Conservation (phyloP, 176 grass and related monocot genomes). For the Metroxylon sagu region DNA sequence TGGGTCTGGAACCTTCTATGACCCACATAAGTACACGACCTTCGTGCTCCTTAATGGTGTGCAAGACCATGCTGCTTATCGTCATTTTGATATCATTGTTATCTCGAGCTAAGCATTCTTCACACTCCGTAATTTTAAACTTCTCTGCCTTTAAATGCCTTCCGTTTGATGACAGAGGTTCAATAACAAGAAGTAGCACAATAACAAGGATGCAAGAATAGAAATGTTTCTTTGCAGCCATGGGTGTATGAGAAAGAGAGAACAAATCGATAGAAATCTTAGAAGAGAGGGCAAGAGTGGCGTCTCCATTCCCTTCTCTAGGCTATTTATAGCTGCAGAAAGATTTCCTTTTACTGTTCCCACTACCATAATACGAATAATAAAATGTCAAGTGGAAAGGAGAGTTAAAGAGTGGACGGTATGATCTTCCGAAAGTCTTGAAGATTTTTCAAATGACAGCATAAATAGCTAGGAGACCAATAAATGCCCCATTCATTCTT, state of each 20-base stretch:
- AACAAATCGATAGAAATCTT: neutral
- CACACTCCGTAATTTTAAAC: neutral
- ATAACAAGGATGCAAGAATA: constrained; percentile 13
- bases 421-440: too few species aligned
- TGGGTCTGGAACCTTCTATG: constrained; percentile 34
- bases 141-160: constrained; percentile 14
- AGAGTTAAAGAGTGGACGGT: too few species aligned
- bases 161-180: constrained; percentile 8
- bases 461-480: too few species aligned
- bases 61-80: too few species aligned
- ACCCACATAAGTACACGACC: neutral
- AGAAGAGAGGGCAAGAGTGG: too few species aligned
- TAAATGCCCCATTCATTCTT: too few species aligned
- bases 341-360: too few species aligned
- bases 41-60: neutral
- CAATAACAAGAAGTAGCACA: constrained; percentile 4
- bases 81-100: neutral
- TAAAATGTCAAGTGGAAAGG: too few species aligned
- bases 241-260: constrained; percentile 13
- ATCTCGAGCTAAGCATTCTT: neutral
- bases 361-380: too few species aligned
- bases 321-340: too few species aligned
- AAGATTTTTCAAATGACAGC: too few species aligned
- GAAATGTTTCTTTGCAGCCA: constrained; percentile 13
- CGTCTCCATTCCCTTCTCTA: too few species aligned